phyloP scores from a whole-genome alignment of 2,329 filamentous ascomycete genomes.

The Ceratocystiopsis minuta region DNA sequence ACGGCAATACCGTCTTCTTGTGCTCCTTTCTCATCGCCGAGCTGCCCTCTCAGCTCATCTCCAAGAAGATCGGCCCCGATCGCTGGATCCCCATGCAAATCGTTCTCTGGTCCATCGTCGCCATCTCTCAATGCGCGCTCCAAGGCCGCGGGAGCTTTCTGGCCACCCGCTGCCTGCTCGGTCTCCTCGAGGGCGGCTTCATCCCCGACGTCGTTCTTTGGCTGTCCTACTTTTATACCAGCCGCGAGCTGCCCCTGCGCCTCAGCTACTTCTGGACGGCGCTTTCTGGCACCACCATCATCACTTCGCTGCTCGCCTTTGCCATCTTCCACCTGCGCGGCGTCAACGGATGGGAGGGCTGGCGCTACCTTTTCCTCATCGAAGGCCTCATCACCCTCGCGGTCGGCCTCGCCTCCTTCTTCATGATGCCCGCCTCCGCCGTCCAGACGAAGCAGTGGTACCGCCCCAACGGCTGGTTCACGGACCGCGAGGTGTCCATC shows the following conservation, averaged over 20 bases:
- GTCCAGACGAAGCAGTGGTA: conserved; percentile 27
- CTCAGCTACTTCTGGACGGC: conserved; percentile 18
- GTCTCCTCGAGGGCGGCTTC: conserved; percentile 17
- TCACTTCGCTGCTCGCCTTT: conserved; percentile 17
- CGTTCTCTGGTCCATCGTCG: conserved; percentile 17
- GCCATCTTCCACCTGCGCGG: conserved; percentile 18
- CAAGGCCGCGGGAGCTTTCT: conserved; percentile 14
- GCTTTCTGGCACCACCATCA: conserved; percentile 14
- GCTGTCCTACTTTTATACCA: conserved; percentile 19
- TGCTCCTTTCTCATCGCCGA: conserved; percentile 37
- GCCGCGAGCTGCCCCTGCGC: conserved; percentile 16
- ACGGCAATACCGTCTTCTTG: conserved; percentile 36
- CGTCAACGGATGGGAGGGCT: conserved; percentile 16
- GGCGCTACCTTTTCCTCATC: conserved; percentile 32
- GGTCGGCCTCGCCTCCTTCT: conserved; percentile 25
- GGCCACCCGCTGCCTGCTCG: conserved; percentile 16
- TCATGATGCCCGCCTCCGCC: conserved; percentile 26
- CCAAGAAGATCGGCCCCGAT: conserved; percentile 28
- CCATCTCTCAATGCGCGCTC: conserved; percentile 16
- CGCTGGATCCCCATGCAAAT: conserved; percentile 21
- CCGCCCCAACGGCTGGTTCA: conserved; percentile 34
- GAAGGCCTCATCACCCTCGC: conserved; percentile 30
- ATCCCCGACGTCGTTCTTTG: conserved; percentile 19
- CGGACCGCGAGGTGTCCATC: conserved; percentile 30
- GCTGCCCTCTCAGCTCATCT: conserved; percentile 41